Base-by-base conservation (phyloP, 768 basidiomycete genomes). In the Xanthoconium purpureum region DNA sequence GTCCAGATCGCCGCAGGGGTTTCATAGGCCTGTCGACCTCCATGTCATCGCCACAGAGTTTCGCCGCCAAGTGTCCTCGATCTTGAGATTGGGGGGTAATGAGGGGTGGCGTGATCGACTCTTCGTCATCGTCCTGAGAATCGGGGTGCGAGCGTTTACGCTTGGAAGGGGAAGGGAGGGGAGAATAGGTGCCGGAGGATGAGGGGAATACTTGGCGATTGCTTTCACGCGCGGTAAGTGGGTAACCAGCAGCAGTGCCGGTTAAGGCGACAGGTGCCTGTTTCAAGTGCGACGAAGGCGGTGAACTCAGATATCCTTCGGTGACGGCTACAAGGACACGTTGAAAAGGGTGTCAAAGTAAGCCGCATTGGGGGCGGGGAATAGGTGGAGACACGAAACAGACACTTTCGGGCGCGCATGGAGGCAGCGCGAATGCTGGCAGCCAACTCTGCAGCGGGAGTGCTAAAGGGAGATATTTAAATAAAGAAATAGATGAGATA, bases 401-500 rank as follows among this genome's bases (percentile, higher is more conserved):
- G 67, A 88, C 87, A 78, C 72, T 85, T 84, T 66, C 87, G 71
- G 46, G 78, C 79, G 58, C 85, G 83, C 61, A 82, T 72, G 49
- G 81, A 82, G 30, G 84, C 71, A 61, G 76, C 82, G 55, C 80
- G 80, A 52, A 89, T 77, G 53, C 74, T 76, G n/a, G 78, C 75
- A 42, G 76, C 70, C 28, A 86, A 70, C 48, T 87, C 85, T 50
- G 75, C 70, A 32, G 78, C 71, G 17, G 75, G 70, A 13, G 81
- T 83, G 56, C 52, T 67, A 47, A 29, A 36, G 56, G 30, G 24
- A 37, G n/a, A n/a, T n/a, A 39, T 43, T 55, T 56, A 24, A 24
- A 24, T 63, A 61, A 58, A 55, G 47, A 48, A 35, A 60, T 32
- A 58, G 32, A 54, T 53, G 50, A 56, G 47, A 50, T 36, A 57